Base-by-base conservation (phyloP, 192 early-diverging fungal genomes). In the Coemansia sp. region DNA sequence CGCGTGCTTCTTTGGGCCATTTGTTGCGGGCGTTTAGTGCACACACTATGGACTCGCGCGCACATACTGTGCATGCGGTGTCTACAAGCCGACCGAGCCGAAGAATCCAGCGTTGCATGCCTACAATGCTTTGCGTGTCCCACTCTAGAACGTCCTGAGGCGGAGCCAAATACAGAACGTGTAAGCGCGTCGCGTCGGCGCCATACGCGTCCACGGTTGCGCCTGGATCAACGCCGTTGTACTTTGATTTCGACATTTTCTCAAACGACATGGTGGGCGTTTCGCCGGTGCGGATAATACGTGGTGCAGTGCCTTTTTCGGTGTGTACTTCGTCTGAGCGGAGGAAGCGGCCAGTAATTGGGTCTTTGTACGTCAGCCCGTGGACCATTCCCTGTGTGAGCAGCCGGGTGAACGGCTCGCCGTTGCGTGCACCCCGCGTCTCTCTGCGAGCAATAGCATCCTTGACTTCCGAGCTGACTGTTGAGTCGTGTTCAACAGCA, bases 241-340 rank as follows among this genome's bases (percentile, higher is more conserved):
- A 89, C 80, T 98, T 98, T 45, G 92, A 93, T 74, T 96, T 98
- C 63, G 91, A 93, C 96, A 98, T 98, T 66, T 98, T 98, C 69
- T 98, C 96, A 66, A 84, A 93, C 26, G 88, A 82, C 22, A 86
- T 69, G 5, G 71, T 59, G 0, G 91, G 85, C 9, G 56, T 19
- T 50, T 85, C 54, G 55, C 89, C 89, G 5, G 89, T 91, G 5
- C 72, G 69, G n/a, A 71, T 82, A 16, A 93, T 83, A 22, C 83
- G 79, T 1, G 89, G 88, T 60, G 83, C 76, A 0, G 61, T 47
- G 27, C 22, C 37, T 12, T 43, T 35, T 14, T 51, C 48, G 8
- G 41, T 26, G 1, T 51, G 55, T 1, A 95, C 77, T 56, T 96
- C 94, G 6, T 86, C 82, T 0, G 86, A 88, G 47, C 85, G 88